These are phyloP conservation scores for Crithidia expoeki DNA, from an alignment of 208 protist genomes.

Conservation along the genomic window DNA sequence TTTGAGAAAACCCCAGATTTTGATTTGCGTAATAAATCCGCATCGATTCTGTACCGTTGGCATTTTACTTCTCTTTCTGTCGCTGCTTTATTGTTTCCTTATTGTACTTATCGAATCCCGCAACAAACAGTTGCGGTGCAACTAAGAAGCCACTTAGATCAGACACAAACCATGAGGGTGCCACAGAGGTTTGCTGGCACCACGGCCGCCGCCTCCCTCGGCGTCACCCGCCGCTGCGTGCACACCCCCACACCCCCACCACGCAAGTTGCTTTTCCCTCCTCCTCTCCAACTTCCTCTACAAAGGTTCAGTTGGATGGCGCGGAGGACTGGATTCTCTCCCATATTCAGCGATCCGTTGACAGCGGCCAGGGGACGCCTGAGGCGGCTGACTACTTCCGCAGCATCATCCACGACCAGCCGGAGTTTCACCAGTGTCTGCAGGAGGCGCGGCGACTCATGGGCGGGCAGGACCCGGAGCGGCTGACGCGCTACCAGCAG, in stretches of 20 bases:
- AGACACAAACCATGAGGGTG: background rate
- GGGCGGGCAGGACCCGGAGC: slow-evolving; percentile 63
- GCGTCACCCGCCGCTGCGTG: background rate
- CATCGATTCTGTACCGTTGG: too few species aligned
- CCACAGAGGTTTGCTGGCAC: background rate
- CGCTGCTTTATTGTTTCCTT: too few species aligned
- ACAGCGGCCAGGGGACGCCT: slow-evolving; percentile 42
- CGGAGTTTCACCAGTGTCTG: slow-evolving; percentile 60
- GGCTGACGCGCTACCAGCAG: slow-evolving; percentile 73
- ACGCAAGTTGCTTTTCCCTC: background rate
- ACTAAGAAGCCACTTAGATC: background rate
- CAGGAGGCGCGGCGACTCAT: slow-evolving; percentile 62
- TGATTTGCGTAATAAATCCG: too few species aligned
- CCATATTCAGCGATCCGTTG: slow-evolving; percentile 48
- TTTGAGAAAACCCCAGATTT: too few species aligned
- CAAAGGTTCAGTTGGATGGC: slow-evolving; percentile 32
- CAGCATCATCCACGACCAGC: slow-evolving; percentile 56
- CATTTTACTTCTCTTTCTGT: too few species aligned
- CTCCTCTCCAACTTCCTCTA: background rate
- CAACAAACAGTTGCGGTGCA: too few species aligned
- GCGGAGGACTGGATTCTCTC: slow-evolving; percentile 45
- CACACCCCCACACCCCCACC: background rate
- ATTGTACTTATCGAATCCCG: too few species aligned
- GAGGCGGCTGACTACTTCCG: slow-evolving; percentile 74
- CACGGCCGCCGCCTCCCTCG: background rate